A percentile compares a stretch with the other conserved stretches of the same genome.
These are phyloP conservation scores for Agrocybe chaxingu DNA, from an alignment of 768 basidiomycete genomes.

Conservation along the genomic window DNA sequence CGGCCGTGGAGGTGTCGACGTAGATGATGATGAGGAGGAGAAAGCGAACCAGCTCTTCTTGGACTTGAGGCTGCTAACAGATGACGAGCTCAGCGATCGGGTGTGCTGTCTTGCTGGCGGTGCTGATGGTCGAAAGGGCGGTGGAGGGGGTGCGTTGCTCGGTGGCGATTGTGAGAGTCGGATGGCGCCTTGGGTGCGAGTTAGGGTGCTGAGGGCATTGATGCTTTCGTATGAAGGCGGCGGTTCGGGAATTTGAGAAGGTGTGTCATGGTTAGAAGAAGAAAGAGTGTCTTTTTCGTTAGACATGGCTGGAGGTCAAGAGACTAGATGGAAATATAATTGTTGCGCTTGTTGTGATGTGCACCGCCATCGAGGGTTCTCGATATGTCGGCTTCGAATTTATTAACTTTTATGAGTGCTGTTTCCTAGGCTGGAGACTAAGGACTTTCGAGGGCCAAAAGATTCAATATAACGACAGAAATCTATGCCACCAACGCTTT, in stretches of 20 bases:
- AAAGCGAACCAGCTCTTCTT: constrained; percentile 33
- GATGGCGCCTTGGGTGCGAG: background rate
- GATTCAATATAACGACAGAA: no score
- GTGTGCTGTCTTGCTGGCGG: constrained; percentile 9
- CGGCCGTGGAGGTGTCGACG: no score
- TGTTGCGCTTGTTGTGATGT: no score
- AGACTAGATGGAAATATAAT: no score
- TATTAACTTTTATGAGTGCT: no score
- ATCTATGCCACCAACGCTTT: no score
- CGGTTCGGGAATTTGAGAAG: constrained; percentile 16
- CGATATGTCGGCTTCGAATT: no score
- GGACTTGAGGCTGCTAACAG: constrained; percentile 16
- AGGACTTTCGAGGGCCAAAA: no score
- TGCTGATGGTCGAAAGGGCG: constrained; percentile 1
- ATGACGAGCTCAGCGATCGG: constrained; percentile 16
- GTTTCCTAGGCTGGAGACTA: no score
- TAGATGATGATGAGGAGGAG: no score
- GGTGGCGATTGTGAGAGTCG: background rate
- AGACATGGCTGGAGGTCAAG: background rate
- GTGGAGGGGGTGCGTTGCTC: background rate
- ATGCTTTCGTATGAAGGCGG: constrained; percentile 30
- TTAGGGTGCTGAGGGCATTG: constrained; percentile 8
- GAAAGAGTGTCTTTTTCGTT: constrained; percentile 7
- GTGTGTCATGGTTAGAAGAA: background rate
- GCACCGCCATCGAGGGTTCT: no score